These are phyloP conservation scores for Chaetomiaceae sp. DNA, from an alignment of 2,329 filamentous ascomycete genomes.

Conservation along the genomic window DNA sequence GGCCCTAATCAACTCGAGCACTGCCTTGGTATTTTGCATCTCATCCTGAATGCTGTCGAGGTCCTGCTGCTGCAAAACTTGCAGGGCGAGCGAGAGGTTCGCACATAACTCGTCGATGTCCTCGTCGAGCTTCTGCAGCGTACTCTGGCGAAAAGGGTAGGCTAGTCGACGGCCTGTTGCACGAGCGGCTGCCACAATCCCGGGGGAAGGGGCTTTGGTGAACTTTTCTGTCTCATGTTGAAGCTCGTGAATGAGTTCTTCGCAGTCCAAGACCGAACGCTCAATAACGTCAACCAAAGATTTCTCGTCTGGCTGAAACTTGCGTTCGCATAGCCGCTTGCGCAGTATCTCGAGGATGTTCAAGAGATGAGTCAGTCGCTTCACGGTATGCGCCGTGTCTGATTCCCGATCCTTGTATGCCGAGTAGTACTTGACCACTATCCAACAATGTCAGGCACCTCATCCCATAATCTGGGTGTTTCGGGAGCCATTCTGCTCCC, in stretches of 20 bases:
- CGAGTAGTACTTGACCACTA: conserved; percentile 35
- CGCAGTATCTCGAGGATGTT: conserved; percentile 26
- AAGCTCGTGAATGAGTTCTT: conserved; percentile 30
- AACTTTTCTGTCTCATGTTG: conserved; percentile 29
- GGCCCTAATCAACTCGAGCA: conserved; percentile 28
- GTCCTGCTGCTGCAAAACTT: conserved; percentile 32
- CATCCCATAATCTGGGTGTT: too few relatives aligned
- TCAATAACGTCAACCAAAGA: conserved; percentile 26
- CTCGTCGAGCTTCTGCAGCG: conserved; percentile 33
- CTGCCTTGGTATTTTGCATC: conserved; percentile 26
- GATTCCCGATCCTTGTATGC: conserved; percentile 27
- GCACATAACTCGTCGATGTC: conserved; percentile 6
- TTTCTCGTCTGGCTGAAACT: conserved; percentile 26
- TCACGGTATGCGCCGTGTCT: conserved; percentile 28
- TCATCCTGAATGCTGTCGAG: conserved; percentile 26
- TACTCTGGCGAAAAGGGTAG: conserved; percentile 35
- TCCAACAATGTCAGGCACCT: too few relatives aligned
- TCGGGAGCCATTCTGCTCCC: too few relatives aligned
- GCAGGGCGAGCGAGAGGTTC: background rate
- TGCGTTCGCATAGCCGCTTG: conserved; percentile 17
- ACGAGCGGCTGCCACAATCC: conserved; percentile 15
- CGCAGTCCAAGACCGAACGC: conserved; percentile 26
- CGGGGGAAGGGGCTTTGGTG: conserved; percentile 8
- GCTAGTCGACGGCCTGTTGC: conserved; percentile 21
- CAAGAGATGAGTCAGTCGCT: conserved; percentile 28